Evolutionary conservation across 169 alveolate genomes (phyloP), one percentile per base, ranked within the genome.

Genomic region (Plasmodium knowlesi): DNA sequence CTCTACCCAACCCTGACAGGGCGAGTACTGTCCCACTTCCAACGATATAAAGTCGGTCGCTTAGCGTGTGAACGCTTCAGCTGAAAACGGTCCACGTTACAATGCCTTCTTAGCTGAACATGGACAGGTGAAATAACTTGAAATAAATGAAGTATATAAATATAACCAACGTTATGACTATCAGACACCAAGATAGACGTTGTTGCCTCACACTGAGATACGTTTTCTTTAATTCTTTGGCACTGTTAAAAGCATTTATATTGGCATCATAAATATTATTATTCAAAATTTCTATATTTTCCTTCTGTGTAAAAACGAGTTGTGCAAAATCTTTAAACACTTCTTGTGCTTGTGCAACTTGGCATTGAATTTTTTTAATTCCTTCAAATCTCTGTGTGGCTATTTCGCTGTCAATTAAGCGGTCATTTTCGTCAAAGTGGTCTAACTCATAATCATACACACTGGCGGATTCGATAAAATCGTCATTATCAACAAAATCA

Each of bases 341-440:
- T 89, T 89, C 94, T 67, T 89, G 94, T 79, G 94, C 94, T 70
- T 89, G 94, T 1, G 83, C 94, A 32, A 89, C 94, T 80, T 89
- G 94, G 12, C 94, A 85, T 79, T 89, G 94, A 37, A 89, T 89
- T 89, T 89, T 89, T 89, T 89, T 89, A 28, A 89, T 79, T 25
- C 94, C 94, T 80, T 78, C 83, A 71, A 57, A 89, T 50, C 83
- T 53, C 22, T 89, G 84, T 25, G 82, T 80, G 19, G 89, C 83
- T 79, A 89, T 89, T 79, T 89, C 94, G 46, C 37, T 37, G 28
- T 89, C 94, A 22, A 89, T 89, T 80, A 89, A 89, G 16, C 43
- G 73, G 53, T 89, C 94, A 37, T 89, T 89, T 89, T 89, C 94
- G 73, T 70, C 79, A 79, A 79, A 89, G 14, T 89, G 91, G 72